Evolutionary conservation across 1,284 basidiomycete species (phyloP), one percentile per base, ranked within the genome.

Genomic region (Trichosporon faecale): DNA sequence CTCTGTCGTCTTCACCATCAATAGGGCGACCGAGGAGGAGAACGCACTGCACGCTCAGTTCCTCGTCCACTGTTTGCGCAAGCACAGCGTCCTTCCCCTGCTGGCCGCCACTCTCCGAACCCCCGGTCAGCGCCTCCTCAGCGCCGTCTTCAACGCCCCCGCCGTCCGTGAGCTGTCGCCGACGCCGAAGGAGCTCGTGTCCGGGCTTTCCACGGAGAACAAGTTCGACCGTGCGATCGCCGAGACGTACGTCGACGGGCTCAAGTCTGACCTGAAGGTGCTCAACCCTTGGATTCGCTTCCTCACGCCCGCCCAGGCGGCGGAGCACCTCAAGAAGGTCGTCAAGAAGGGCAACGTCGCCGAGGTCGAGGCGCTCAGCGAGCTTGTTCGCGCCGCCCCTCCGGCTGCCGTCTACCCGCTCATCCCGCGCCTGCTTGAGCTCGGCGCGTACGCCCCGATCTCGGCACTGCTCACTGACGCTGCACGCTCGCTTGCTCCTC

Each of bases 251-350:
- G 35, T 66, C 55, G 63, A 70, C 31, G 40, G n/a, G 23, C 67
- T 79, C 72, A 7, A 14, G 27, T 12, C 21, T 2, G 72, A 57
- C 21, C 68, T 80, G 21, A 18, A 60, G 16, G 57, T 72, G 5
- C 33, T 78, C 3, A 52, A 46, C 9, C 79, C 78, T 0, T 82
- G 80, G 80, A 74, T 72, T 1, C 68, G 71, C 9, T 80, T 80
- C 74, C 69, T 80, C 27, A 23, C 31, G 2, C 21, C 73, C 2
- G 18, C 66, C 2, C 72, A 77, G 46, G 75, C 76, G 1, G 65
- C 68, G 14, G n/a, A 61, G 3, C 68, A 68, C 4, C 52, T 76
- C 16, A 57, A 65, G 14, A 29, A 60, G 3, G 46, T 77, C 1
- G 46, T 73, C 12, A 52, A 72, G 64, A 46, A 61, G 23, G 44